Evolutionary conservation across 129 eudicot genomes (phyloP), one percentile per base, ranked within the genome.

Genomic region (Gnaphalium uliginosum): DNA sequence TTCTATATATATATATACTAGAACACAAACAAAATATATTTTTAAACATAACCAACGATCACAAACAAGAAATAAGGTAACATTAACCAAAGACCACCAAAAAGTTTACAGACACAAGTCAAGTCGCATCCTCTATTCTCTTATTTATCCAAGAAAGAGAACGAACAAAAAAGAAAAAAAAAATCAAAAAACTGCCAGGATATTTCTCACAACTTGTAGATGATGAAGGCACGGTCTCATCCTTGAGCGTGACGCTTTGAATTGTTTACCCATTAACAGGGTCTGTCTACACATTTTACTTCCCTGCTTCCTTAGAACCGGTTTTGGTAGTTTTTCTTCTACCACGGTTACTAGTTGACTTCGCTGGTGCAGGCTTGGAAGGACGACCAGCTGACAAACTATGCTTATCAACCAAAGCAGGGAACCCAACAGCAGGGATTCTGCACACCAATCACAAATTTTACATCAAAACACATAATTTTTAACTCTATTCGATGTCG

Each of bases 381-480:
- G 90, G 73, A 88, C 81, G 33, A 90, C 62, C 71, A 22, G 79
- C 86, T 86, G 97, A 81, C 85, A 81, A 48, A 87, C 85, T 84
- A 79, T 83, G 87, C 84, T 91, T 90, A 87, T 85, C 81, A 91
- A 87, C 90, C 97, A 89, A 82, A 94, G 97, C 99, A 91, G 99
- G 99, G 99, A 94, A 91, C 96, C 99, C 96, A 94, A 86, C 99
- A 94, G 97, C 99, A 94, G 97, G 96, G 90, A 86, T 94, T 94
- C 98, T 94, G 87, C 78, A 81, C 24, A n/a, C 41, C 46, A 18
- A 60, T 64, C 39, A 33, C 25, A 23, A 10, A 5, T 18, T 54
- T 54, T 35, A 50, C 26, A 8, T 22, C 39, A 63, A 51, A 51
- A 0, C 4, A 6, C 58, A 14, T 3, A 4, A 1, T 21, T 37